A percentile compares a stretch with the other conserved stretches of the same genome.
phyloP scores from a whole-genome alignment of 1,284 basidiomycete genomes.

The Mycosarcoma maydis region DNA sequence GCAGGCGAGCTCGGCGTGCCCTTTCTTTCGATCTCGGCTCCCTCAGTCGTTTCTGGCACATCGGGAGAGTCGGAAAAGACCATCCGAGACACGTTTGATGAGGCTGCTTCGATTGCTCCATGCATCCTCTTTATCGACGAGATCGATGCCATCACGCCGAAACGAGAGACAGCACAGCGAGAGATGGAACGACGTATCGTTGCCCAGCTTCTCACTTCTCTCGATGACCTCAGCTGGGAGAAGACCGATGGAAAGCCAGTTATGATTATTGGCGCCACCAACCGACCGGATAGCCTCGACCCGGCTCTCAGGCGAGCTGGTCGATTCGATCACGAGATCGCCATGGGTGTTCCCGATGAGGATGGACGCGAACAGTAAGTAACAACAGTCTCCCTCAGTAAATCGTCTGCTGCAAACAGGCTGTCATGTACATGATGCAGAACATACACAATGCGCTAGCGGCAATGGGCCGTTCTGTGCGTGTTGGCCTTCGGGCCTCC shows the following conservation, averaged over 20 bases:
- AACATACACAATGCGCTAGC: constrained; percentile 48
- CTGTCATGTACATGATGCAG: constrained; percentile 36
- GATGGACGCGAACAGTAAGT: constrained; percentile 78
- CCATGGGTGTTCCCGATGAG: constrained; percentile 95
- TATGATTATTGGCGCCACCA: constrained; percentile 94
- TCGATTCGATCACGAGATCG: constrained; percentile 95
- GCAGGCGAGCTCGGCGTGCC: constrained; percentile 83
- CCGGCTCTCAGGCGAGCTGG: constrained; percentile 91
- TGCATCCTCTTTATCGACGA: constrained; percentile 75
- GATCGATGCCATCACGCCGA: constrained; percentile 97
- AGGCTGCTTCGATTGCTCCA: constrained; percentile 61
- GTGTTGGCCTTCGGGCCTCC: constrained; percentile 49
- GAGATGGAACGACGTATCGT: constrained; percentile 99
- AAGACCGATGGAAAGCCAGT: constrained; percentile 75
- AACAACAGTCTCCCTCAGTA: no score
- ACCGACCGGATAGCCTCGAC: constrained; percentile 92
- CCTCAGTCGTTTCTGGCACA: constrained; percentile 95
- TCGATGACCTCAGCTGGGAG: constrained; percentile 92
- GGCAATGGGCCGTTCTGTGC: constrained; percentile 51
- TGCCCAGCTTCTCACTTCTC: constrained; percentile 94
- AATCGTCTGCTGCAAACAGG: constrained; percentile 5
- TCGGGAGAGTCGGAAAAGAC: constrained; percentile 98
- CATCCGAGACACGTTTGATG: constrained; percentile 90
- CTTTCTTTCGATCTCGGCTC: constrained; percentile 91
- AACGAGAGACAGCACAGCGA: constrained; percentile 86